A percentile compares a stretch with the other conserved stretches of the same genome.
Evolutionary conservation across 768 basidiomycete species (phyloP).

Genomic region (Leccinum broughii): DNA sequence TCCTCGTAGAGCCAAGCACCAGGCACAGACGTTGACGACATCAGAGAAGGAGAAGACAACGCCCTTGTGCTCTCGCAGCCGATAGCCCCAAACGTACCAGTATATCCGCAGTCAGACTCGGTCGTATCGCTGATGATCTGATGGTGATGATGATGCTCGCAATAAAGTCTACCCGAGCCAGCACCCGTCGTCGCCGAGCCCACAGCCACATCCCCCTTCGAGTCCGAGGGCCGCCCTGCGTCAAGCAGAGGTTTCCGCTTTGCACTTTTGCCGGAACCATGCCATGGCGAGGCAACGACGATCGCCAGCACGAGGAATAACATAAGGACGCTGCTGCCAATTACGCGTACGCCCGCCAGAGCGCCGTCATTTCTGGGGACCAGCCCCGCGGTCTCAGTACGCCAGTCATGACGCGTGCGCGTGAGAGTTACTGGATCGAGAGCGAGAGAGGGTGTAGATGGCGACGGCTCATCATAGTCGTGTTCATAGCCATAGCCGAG

Average conservation of each 20-base stretch:
- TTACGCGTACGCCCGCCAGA: not conserved
- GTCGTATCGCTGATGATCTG: not conserved
- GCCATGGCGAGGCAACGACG: not conserved
- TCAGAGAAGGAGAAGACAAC: not conserved
- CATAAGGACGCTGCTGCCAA: not conserved
- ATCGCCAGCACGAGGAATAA: not conserved
- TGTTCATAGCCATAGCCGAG: not conserved
- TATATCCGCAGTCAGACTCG: not conserved
- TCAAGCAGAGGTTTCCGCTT: not conserved
- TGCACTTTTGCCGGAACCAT: not conserved
- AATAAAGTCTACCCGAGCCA: not conserved
- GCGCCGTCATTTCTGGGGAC: not conserved
- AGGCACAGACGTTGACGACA: not conserved
- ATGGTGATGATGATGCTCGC: not conserved
- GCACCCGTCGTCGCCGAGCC: not conserved
- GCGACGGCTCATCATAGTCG: not conserved
- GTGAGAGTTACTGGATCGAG: not conserved
- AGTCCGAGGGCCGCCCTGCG: not conserved
- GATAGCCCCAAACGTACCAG: not conserved
- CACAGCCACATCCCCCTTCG: not conserved
- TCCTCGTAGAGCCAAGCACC: conserved; percentile 8
- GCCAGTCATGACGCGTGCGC: not conserved
- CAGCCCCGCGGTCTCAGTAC: not conserved
- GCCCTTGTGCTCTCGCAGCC: not conserved
- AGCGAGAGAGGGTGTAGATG: not conserved